Evolutionary conservation across 768 basidiomycete genomes (phyloP), one percentile per base, ranked within the genome.

Genomic region (Tulasnella sp.): DNA sequence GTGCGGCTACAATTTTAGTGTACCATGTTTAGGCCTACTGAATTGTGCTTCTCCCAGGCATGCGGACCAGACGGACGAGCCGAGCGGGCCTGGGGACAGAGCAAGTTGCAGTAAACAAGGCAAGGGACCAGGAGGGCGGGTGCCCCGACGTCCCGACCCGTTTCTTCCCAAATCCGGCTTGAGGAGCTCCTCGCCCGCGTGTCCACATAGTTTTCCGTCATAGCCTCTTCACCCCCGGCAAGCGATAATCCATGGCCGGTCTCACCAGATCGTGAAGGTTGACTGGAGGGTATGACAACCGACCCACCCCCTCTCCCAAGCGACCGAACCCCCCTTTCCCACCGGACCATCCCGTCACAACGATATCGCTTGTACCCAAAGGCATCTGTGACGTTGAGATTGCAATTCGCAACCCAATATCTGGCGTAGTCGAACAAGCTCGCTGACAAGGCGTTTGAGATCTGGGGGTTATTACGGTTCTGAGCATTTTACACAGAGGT

Each of bases 51-150:
- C 60, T 64, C 60, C 60, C 20, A 24, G 6, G 31, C 7, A 64
- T 2, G 37, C 37, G 37, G 37, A 37, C 37, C 37, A 37, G 37
- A 64, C 60, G 60, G 60, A 64, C 60, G 24, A 64, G 60, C n/a
- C 42, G 31, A 7, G 60, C 60, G 60, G 60, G 60, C 60, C 60
- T 64, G 20, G 48, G 48, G 60, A 64, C 60, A 64, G 60, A 64
- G 60, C 60, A 28, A 64, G n/a, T 64, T 64, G 60, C 60, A 64
- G n/a, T 28, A 64, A 64, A 64, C 60, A 64, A 64, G 60, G 22
- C 31, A 64, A 31, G 60, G 60, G 60, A 64, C 31, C 60, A 9
- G 60, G 60, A 64, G 60, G 60, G 60, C n/a, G 60, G 60, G 60
- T 64, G 60, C 60, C 60, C 60, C n/a, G 60, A 64, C 60, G n/a